Conservation (phyloP, 768 basidiomycete genomes). For the Phanerochaete carnosa region DNA sequence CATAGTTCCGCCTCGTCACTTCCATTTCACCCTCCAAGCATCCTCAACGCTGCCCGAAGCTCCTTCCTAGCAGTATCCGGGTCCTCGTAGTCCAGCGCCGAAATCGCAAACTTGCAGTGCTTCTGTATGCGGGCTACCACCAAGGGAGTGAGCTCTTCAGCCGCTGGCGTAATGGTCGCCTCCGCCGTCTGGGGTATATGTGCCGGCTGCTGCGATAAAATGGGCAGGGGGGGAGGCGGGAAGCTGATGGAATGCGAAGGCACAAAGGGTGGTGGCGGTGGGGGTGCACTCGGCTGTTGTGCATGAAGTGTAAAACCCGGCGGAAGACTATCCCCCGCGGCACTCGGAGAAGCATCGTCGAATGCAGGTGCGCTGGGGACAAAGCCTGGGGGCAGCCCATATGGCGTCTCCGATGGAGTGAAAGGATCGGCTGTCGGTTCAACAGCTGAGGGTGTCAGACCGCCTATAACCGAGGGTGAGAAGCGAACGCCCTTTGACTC, state of each 20-base stretch:
- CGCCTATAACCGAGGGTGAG: constrained; percentile 42
- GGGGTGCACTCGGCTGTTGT: not conserved
- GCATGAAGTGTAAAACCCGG: constrained; percentile 18
- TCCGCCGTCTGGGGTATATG: constrained; percentile 6
- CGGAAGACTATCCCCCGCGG: constrained; percentile 15
- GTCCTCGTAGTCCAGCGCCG: constrained; percentile 96
- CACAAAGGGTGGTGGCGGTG: not conserved
- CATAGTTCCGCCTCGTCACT: not conserved
- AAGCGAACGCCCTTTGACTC: constrained; percentile 45
- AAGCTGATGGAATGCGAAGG: not conserved
- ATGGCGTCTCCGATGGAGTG: constrained; percentile 3
- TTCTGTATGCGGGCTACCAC: constrained; percentile 80
- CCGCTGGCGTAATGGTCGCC: constrained; percentile 16
- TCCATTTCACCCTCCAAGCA: constrained; percentile 50
- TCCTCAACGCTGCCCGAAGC: constrained; percentile 67
- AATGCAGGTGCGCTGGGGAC: constrained; percentile 18
- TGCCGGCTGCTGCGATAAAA: constrained; percentile 9
- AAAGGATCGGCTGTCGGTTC: constrained; percentile 19
- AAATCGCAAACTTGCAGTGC: constrained; percentile 90
- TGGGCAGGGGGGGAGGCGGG: constrained; percentile 4
- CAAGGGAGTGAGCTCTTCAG: constrained; percentile 55
- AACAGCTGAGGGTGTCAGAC: constrained; percentile 21
- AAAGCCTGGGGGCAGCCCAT: constrained; percentile 24
- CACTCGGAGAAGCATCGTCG: constrained; percentile 15
- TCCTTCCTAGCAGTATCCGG: constrained; percentile 82